Percentiles rank a stretch among this genome's conserved stretches.
phyloP scores from a whole-genome alignment of 1,139 yeast species.

The Hansenula anomala region DNA sequence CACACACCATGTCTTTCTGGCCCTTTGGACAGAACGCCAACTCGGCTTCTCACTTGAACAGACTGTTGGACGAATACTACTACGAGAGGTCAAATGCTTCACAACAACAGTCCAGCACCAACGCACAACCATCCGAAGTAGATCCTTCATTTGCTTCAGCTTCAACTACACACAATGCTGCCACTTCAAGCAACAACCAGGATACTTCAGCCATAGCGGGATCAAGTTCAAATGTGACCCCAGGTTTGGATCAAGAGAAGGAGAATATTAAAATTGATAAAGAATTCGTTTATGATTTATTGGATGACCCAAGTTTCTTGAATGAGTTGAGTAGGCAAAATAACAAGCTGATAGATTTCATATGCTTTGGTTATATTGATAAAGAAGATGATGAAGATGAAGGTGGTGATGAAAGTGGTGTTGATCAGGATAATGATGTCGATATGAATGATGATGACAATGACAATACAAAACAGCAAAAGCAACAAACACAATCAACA shows the following conservation, averaged over 20 bases:
- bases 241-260: constrained; percentile 18
- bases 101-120: no score
- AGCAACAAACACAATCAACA: constrained; percentile 2
- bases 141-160: no score
- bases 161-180: no score
- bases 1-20: constrained; percentile 35
- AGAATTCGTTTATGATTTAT: constrained; percentile 60
- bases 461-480: constrained; percentile 19
- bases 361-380: constrained; percentile 35
- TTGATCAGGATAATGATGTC: constrained; percentile 12
- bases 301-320: constrained; percentile 54
- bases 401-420: no score
- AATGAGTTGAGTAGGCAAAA: constrained; percentile 45
- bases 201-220: not conserved
- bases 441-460: constrained; percentile 20
- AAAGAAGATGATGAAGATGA: constrained; percentile 5
- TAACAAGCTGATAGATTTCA: constrained; percentile 44
- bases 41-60: constrained; percentile 29
- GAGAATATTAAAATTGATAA: constrained; percentile 41
- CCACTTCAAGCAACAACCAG: not conserved
- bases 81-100: constrained; percentile 9
- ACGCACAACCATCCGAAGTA: not conserved
- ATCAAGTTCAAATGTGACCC: no score
- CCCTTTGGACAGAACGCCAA: constrained; percentile 38
- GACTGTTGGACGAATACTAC: constrained; percentile 30